Base-by-base conservation (phyloP, 495 filamentous ascomycete genomes). In the Schizothecium vesticola region DNA sequence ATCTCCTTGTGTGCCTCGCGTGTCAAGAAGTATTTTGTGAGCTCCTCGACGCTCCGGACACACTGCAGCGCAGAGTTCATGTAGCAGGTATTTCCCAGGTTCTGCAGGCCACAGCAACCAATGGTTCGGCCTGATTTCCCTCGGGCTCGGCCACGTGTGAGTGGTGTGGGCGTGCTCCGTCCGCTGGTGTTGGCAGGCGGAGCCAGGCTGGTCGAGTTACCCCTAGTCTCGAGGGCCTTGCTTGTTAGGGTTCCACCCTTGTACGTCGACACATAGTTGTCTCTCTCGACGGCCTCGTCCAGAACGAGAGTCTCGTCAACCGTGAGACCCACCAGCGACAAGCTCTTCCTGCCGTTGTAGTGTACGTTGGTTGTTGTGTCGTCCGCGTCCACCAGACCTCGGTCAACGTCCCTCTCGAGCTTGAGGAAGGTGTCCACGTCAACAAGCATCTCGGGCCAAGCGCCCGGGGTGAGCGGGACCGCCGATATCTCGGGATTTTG, bases 21-120 rank as follows among this genome's bases (percentile, higher is more conserved):
- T 66, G 85, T 88, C 22, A 97, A 79, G 77, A 98, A 98, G 78
- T 97, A 99, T 67, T 90, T 86, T 7, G 92, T 92, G 72, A 99
- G 81, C 78, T 99, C 95, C 69, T 96, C 91, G 3, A 97, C 91
- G 70, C 90, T 94, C 36, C 93, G 87, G 55, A 99, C 84, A 75
- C 95, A 98, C 76, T 99, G 95, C 62, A 97, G 79, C 23, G 96
- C 95, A 19, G 95, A 96, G 79, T 97, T 97, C 92, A 97, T 97
- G 78, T 98, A 99, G 79, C 95, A 99, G 0, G 95, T 97, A 72
- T 99, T 99, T 21, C 95, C 95, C 26, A 98, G 79, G 73, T 99
- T 99, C 64, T 86, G 88, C 59, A 99, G 80, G 29, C 95, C 95
- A 57, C 92, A 91, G 28, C 85, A 89, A 19, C 94, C 94, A 29